Conservation (phyloP, 2,329 filamentous ascomycete genomes). For the Colletotrichum musicola region DNA sequence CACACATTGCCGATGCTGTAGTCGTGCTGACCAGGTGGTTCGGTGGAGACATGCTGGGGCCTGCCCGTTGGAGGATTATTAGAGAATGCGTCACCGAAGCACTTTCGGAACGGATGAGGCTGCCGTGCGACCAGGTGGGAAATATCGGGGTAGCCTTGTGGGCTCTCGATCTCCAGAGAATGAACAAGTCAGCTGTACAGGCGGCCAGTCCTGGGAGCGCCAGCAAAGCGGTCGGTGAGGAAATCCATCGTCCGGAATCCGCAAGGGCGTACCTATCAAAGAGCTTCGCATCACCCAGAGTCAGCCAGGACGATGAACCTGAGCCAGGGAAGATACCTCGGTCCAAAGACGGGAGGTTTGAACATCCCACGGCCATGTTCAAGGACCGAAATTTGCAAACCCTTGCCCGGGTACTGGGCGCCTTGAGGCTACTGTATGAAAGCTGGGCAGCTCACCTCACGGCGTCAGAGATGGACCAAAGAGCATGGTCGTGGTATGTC, state of each 20-base stretch:
- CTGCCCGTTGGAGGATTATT: slow-evolving; percentile 74
- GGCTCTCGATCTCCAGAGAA: slow-evolving; percentile 69
- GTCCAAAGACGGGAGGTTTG: slow-evolving; percentile 36
- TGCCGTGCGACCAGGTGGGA: slow-evolving; percentile 38
- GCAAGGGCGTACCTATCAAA: slow-evolving; percentile 71
- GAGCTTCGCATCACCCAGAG: slow-evolving; percentile 60
- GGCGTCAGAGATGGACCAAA: slow-evolving; percentile 76
- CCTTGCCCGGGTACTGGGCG: slow-evolving; percentile 76
- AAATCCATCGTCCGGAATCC: slow-evolving; percentile 80
- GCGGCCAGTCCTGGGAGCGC: slow-evolving; percentile 24
- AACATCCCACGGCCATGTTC: slow-evolving; percentile 41
- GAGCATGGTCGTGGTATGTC: slow-evolving; percentile 87
- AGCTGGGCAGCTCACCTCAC: slow-evolving; percentile 79
- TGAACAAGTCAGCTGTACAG: slow-evolving; percentile 54
- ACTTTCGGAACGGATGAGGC: slow-evolving; percentile 63
- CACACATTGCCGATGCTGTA: slow-evolving; percentile 63
- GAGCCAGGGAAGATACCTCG: no score
- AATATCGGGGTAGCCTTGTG: slow-evolving; percentile 67
- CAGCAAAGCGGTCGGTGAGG: slow-evolving; percentile 65
- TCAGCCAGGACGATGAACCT: neutral
- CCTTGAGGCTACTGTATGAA: slow-evolving; percentile 77
- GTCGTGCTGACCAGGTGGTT: slow-evolving; percentile 74
- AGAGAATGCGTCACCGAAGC: slow-evolving; percentile 67
- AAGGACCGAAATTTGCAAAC: slow-evolving; percentile 77
- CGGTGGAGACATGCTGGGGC: slow-evolving; percentile 71